Evolutionary conservation across 306 rosid genomes (phyloP).

Genomic region (Begonia peltatifolia): DNA sequence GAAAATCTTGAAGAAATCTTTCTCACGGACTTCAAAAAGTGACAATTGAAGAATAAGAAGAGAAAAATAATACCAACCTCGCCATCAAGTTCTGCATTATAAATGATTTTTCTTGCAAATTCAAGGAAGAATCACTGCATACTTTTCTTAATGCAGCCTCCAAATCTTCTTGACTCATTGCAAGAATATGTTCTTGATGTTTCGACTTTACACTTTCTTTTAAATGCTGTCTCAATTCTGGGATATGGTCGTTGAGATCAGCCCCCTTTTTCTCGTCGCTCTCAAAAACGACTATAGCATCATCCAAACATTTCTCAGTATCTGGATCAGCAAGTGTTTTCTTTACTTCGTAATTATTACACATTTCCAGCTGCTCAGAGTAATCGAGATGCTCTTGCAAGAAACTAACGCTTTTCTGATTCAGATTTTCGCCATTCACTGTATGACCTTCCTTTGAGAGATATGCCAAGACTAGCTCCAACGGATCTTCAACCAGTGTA

Average conservation of each 20-base stretch:
- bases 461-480: conserved; percentile 53
- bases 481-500: conserved; percentile 35
- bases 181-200: conserved; percentile 37
- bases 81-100: conserved; percentile 65
- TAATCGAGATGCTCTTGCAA: conserved; percentile 14
- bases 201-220: conserved; percentile 20
- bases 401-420: conserved; percentile 17
- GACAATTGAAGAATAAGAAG: not conserved
- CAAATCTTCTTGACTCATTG: conserved; percentile 65
- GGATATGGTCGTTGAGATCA: conserved; percentile 11
- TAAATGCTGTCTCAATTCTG: conserved; percentile 7
- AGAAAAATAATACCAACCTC: conserved; percentile 41
- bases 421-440: conserved; percentile 20
- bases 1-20: not conserved
- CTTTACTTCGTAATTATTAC: conserved; percentile 19
- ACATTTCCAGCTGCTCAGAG: conserved; percentile 11
- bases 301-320: conserved; percentile 17
- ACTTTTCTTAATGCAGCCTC: conserved; percentile 64
- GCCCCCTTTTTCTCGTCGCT: conserved; percentile 17
- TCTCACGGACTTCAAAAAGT: not conserved
- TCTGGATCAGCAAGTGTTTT: conserved; percentile 16
- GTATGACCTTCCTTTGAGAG: conserved; percentile 38
- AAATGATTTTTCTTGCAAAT: conserved; percentile 44
- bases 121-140: conserved; percentile 58
- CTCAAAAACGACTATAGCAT: conserved; percentile 11